These are phyloP conservation scores for Camellia lanceoleosa DNA, from an alignment of 148 eudicot genomes.

Conservation along the genomic window DNA sequence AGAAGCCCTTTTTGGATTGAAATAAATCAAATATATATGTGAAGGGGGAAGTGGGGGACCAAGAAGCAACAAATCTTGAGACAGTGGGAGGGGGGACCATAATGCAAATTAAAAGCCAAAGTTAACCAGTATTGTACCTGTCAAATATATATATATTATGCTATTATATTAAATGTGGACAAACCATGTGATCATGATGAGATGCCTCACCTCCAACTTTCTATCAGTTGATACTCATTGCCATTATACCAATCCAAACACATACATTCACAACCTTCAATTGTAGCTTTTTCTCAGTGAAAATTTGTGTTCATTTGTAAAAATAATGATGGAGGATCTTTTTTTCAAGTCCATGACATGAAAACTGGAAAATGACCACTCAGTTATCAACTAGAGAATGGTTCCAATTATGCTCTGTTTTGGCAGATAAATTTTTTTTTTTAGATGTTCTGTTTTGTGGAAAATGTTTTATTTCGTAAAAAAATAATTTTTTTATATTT, in stretches of 20 bases:
- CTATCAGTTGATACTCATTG: background rate
- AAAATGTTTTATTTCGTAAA: too few species aligned
- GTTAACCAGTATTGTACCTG: background rate
- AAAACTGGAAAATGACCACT: background rate
- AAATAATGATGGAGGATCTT: too few species aligned
- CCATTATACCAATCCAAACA: background rate
- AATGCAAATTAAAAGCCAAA: background rate
- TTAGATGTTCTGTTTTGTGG: too few species aligned
- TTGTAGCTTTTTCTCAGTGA: background rate
- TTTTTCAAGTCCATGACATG: too few species aligned
- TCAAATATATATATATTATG: background rate
- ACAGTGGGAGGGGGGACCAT: background rate
- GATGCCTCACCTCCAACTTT: background rate
- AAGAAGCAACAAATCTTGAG: slow-evolving; percentile 6
- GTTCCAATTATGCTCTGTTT: too few species aligned
- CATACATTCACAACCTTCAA: background rate
- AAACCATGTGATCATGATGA: slow-evolving; percentile 13
- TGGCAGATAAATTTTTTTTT: too few species aligned
- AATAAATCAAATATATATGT: too few species aligned
- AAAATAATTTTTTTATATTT: too few species aligned
- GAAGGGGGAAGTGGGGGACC: slow-evolving; percentile 9
- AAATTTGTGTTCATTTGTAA: background rate
- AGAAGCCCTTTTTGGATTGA: too few species aligned
- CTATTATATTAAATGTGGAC: background rate
- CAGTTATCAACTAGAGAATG: too few species aligned